Evolutionary conservation across 331 rosid genomes (phyloP), one percentile per base, ranked within the genome.

Genomic region (Stylosanthes scabra): DNA sequence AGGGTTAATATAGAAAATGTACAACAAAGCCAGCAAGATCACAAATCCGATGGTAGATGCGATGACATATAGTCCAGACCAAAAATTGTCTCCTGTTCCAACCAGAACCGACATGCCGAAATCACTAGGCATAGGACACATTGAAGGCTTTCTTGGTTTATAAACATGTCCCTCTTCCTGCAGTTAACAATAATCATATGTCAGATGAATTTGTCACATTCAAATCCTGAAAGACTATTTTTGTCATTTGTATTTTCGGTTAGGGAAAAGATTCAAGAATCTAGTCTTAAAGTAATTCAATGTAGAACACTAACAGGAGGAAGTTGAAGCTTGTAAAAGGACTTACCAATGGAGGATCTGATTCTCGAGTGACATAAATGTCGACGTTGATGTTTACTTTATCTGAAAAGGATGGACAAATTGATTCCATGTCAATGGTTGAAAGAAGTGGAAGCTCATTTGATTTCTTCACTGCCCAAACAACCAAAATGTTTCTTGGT

Each of bases 391-490:
- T 68, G 69, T 89, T 85, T 46, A 91, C 71, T 80, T 82, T 85
- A 29, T 84, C 73, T 0, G 87, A 79, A 71, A 86, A 88, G 66
- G 50, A 74, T 9, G 97, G 89, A 80, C 93, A 91, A 39, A 88
- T 86, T 13, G 88, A 79, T 59, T 88, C 93, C 85, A 89, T 87
- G 75, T 91, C 91, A 56, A 89, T 56, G 29, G 83, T 74, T 3
- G 93, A 91, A 66, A 93, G 89, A 78, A 93, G 96, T 71, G 95
- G 79, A 79, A 93, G 82, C 87, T 91, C 98, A 0, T 80, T 29
- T 77, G 97, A 89, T 28, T 74, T 88, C 69, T 91, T 91, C 40
- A 91, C 87, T 4, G 98, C 98, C 98, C 98, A 93, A 68, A 93
- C 87, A 54, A 93, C 77, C 42, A 84, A 69, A 37, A 93, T 63